Conservation (phyloP, 495 filamentous ascomycete genomes). For the Platismatia glauca region DNA sequence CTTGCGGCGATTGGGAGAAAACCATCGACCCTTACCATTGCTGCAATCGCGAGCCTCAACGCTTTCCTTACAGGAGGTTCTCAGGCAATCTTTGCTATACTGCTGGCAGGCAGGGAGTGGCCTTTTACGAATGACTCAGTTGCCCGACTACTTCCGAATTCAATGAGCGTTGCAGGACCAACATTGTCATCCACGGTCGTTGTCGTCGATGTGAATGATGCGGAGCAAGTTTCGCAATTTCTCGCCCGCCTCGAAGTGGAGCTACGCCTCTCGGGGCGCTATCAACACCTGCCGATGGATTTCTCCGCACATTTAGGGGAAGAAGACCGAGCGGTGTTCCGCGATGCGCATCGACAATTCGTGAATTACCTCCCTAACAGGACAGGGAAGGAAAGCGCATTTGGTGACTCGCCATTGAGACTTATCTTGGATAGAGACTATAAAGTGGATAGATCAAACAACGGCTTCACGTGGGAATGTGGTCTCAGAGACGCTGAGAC, state of each 20-base stretch:
- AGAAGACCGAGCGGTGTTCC: background rate
- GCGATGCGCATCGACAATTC: background rate
- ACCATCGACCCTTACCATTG: background rate
- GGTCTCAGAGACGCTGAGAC: background rate
- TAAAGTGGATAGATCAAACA: background rate
- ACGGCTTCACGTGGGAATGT: background rate
- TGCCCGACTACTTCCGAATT: background rate
- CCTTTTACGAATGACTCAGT: background rate
- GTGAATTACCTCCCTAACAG: background rate
- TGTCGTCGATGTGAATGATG: background rate
- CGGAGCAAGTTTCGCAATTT: background rate
- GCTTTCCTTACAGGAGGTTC: background rate
- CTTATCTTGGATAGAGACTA: background rate
- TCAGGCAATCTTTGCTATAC: background rate
- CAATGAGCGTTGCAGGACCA: background rate
- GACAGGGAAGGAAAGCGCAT: background rate
- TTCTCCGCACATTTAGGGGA: background rate
- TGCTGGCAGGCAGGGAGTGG: background rate
- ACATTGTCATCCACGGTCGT: background rate
- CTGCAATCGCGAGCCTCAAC: background rate
- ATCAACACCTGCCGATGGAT: background rate
- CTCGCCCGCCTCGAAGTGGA: background rate
- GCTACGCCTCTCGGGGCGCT: background rate
- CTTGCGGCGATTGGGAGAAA: background rate
- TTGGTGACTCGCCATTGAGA: background rate